These are phyloP conservation scores for Colletotrichum spaethianum DNA, from an alignment of 2,329 filamentous ascomycete genomes.

Conservation along the genomic window DNA sequence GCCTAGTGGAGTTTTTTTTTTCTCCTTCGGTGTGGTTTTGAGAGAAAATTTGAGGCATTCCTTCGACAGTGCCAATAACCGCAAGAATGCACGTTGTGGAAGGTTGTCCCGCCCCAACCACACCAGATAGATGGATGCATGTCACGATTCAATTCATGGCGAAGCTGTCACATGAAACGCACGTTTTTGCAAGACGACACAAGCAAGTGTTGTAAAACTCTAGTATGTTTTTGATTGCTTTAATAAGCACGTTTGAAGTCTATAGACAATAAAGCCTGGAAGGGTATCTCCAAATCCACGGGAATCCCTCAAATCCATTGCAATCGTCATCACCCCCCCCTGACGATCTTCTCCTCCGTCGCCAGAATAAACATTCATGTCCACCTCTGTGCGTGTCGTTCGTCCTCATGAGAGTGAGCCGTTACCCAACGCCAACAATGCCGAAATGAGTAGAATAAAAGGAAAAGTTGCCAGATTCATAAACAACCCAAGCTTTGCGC, in stretches of 20 bases:
- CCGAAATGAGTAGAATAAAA: slow-evolving; percentile 16
- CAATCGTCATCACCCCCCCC: background rate
- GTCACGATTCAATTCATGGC: slow-evolving; percentile 16
- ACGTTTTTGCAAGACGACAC: background rate
- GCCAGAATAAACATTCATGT: slow-evolving; percentile 30
- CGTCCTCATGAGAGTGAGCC: slow-evolving; percentile 33
- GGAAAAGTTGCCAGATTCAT: slow-evolving; percentile 11
- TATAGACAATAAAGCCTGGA: slow-evolving; percentile 34
- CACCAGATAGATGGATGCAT: background rate
- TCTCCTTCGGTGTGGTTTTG: background rate
- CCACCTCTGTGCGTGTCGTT: slow-evolving; percentile 32
- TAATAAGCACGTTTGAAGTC: slow-evolving; percentile 32
- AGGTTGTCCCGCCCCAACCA: background rate
- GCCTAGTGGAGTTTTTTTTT: slow-evolving; percentile 29
- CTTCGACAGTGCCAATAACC: slow-evolving; percentile 30
- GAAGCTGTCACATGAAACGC: slow-evolving; percentile 25
- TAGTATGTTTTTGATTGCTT: slow-evolving; percentile 21
- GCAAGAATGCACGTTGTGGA: slow-evolving; percentile 11
- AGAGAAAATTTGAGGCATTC: slow-evolving; percentile 31
- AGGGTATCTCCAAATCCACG: slow-evolving; percentile 38
- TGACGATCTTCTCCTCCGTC: slow-evolving; percentile 24
- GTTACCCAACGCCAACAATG: slow-evolving; percentile 40
- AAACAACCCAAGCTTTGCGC: slow-evolving; percentile 10
- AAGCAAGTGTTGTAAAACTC: background rate
- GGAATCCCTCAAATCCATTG: slow-evolving; percentile 12